phyloP scores from a whole-genome alignment of 805 yeast species.

The Zygosaccharomyces bailii region DNA sequence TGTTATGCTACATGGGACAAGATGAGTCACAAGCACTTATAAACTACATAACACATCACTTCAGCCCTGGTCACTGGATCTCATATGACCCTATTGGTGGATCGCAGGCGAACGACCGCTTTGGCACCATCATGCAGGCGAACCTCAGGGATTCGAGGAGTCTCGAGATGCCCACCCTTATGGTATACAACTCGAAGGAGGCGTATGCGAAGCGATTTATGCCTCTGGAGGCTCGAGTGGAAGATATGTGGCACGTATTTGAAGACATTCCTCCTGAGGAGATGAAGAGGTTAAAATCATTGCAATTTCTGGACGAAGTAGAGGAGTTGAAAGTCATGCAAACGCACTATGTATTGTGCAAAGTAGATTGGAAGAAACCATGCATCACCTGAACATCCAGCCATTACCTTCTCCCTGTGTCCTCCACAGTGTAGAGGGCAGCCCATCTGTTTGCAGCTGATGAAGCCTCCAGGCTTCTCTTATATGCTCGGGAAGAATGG shows the following conservation, averaged over 20 bases:
- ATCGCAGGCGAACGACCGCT: slow-evolving; percentile 38
- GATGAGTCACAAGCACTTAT: slow-evolving; percentile 41
- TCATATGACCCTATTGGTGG: slow-evolving; percentile 63
- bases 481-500: slow-evolving; percentile 78
- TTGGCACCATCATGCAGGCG: slow-evolving; percentile 53
- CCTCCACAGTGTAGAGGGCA: slow-evolving; percentile 65
- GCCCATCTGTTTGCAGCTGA: slow-evolving; percentile 60
- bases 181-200: slow-evolving; percentile 40
- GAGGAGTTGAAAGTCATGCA: slow-evolving; percentile 53
- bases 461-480: slow-evolving; percentile 85
- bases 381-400: slow-evolving; percentile 53
- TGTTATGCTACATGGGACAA: slow-evolving; percentile 50
- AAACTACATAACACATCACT: slow-evolving; percentile 29
- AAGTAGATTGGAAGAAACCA: slow-evolving; percentile 25
- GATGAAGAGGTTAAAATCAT: slow-evolving; percentile 39
- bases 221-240: slow-evolving; percentile 9
- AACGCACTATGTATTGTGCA: slow-evolving; percentile 48
- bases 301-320: slow-evolving; percentile 57
- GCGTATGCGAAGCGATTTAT: slow-evolving; percentile 25
- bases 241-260: slow-evolving; percentile 38
- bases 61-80: slow-evolving; percentile 31
- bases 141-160: slow-evolving; percentile 49
- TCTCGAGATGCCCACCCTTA: slow-evolving; percentile 41
- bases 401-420: slow-evolving; percentile 71
- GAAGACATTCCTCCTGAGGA: slow-evolving; percentile 35